Conservation (phyloP, 768 basidiomycete species). For the Chalciporus piperatus region DNA sequence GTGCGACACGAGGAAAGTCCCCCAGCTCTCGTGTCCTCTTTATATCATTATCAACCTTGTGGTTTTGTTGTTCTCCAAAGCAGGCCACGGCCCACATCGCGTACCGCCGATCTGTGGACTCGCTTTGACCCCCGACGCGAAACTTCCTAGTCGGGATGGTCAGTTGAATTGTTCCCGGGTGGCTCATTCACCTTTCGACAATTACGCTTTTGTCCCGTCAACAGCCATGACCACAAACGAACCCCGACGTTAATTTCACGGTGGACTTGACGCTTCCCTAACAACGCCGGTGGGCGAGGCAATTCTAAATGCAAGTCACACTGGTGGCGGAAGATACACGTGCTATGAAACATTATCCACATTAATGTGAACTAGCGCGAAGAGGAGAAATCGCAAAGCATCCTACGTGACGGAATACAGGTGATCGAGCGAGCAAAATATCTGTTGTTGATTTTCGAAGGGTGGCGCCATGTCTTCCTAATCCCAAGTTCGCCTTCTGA, state of each 20-base stretch:
- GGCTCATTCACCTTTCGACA: conserved; percentile 11
- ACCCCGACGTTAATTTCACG: neutral
- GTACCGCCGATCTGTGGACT: neutral
- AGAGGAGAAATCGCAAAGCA: too few species aligned
- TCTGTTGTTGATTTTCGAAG: too few species aligned
- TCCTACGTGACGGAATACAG: neutral
- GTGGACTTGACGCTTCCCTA: neutral
- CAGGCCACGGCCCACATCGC: neutral
- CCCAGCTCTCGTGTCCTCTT: neutral
- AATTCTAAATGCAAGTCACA: neutral
- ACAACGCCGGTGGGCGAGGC: neutral
- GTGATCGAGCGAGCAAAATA: neutral
- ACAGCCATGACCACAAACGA: conserved; percentile 4
- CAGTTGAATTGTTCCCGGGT: conserved; percentile 20
- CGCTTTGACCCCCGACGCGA: neutral
- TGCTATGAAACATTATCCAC: neutral
- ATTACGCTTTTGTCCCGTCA: conserved; percentile 13
- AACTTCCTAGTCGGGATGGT: neutral
- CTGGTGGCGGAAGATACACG: neutral
- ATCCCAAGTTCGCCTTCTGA: conserved; percentile 43
- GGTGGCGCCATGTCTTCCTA: conserved; percentile 1
- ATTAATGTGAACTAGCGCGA: neutral
- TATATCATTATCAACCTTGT: conserved; percentile 20
- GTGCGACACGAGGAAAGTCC: conserved; percentile 1
- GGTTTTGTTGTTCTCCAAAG: conserved; percentile 6